Evolutionary conservation across 164 flowering plant genomes (phyloP).

Genomic region (Euptelea pleiosperma): DNA sequence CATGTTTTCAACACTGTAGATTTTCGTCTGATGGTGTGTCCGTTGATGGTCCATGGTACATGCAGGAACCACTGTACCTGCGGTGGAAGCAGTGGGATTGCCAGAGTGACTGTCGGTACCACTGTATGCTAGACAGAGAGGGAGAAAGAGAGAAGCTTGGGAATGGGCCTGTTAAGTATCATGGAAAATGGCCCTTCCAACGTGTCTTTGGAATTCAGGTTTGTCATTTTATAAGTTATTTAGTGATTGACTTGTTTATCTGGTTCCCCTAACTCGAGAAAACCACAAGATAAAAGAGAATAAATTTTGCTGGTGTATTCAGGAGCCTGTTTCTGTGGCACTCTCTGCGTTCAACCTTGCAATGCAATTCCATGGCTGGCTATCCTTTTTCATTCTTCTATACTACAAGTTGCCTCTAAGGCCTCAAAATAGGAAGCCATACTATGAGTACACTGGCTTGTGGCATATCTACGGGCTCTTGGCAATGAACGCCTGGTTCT

Average conservation of each 20-base stretch:
- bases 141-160: slow-evolving; percentile 58
- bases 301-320: slow-evolving; percentile 16
- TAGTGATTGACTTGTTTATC: background rate
- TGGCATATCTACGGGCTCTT: slow-evolving; percentile 79
- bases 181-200: slow-evolving; percentile 88
- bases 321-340: slow-evolving; percentile 92
- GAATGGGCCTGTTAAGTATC: slow-evolving; percentile 66
- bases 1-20: slow-evolving; percentile 74
- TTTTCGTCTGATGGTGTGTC: slow-evolving; percentile 65
- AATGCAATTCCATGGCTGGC: slow-evolving; percentile 88
- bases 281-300: background rate
- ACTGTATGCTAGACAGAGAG: slow-evolving; percentile 81
- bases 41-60: slow-evolving; percentile 71
- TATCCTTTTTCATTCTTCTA: slow-evolving; percentile 74
- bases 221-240: slow-evolving; percentile 10
- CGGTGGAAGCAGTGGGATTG: slow-evolving; percentile 94
- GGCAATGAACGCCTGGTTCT: slow-evolving; percentile 87
- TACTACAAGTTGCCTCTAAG: slow-evolving; percentile 76
- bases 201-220: slow-evolving; percentile 88
- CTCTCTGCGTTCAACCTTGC: slow-evolving; percentile 79
- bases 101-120: slow-evolving; percentile 71
- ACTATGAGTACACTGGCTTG: slow-evolving; percentile 73
- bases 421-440: slow-evolving; percentile 50
- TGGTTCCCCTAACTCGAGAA: background rate
- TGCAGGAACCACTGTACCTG: slow-evolving; percentile 79